A percentile compares a stretch with the other conserved stretches of the same genome.
These are phyloP conservation scores for Codiaeum variegatum DNA, from an alignment of 441 rosid species.

Conservation along the genomic window DNA sequence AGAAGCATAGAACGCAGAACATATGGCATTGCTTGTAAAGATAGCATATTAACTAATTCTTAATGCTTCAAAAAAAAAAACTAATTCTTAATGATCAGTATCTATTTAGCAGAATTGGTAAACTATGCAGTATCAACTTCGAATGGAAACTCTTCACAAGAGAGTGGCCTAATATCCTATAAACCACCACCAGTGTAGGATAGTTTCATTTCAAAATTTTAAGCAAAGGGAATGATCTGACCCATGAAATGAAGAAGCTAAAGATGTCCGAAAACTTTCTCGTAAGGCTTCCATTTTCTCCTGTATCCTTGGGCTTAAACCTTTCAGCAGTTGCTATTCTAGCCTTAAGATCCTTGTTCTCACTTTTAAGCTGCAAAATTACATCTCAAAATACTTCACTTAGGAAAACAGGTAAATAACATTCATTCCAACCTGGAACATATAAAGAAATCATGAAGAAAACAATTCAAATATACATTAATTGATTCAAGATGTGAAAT, in stretches of 20 bases:
- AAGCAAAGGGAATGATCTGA: slow-evolving; percentile 8
- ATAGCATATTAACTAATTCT: neutral
- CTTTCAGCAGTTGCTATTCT: slow-evolving; percentile 33
- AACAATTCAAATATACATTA: neutral
- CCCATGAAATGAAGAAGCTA: slow-evolving; percentile 29
- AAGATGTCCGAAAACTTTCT: slow-evolving; percentile 33
- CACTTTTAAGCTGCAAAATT: slow-evolving; percentile 42
- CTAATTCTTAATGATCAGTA: too few relatives aligned
- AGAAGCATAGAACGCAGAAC: neutral
- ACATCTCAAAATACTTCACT: neutral
- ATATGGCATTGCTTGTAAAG: neutral
- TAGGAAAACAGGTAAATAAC: neutral
- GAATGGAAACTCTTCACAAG: neutral
- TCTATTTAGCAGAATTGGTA: neutral
- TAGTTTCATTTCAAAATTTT: slow-evolving; percentile 16
- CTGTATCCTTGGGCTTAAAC: slow-evolving; percentile 10
- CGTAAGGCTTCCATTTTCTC: slow-evolving; percentile 18
- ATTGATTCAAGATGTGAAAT: neutral
- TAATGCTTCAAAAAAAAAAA: too few relatives aligned
- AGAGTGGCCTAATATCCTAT: neutral
- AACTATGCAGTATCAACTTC: neutral
- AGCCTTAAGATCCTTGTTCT: slow-evolving; percentile 43
- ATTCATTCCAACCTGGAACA: neutral
- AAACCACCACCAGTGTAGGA: neutral
- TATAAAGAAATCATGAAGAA: neutral